Percentiles rank a stretch among this genome's conserved stretches.
phyloP scores from a whole-genome alignment of 192 early-diverging fungal genomes.

The Borealophlyctis nickersoniae region DNA sequence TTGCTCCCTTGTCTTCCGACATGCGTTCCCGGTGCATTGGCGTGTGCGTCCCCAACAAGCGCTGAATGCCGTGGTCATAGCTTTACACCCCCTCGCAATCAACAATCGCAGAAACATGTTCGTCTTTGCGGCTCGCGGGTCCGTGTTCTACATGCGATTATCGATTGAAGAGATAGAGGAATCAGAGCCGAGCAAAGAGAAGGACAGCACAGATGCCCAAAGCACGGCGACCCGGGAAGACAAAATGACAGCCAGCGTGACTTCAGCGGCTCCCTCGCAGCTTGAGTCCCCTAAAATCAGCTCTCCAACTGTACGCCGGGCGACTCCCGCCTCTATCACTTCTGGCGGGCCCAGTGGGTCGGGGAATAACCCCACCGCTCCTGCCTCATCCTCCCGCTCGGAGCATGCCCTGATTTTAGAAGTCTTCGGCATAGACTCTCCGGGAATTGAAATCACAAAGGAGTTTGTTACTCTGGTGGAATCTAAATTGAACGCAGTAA shows the following conservation, averaged over 20 bases:
- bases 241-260: background rate
- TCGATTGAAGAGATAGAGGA: conserved; percentile 22
- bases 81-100: conserved; percentile 60
- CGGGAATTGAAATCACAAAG: conserved; percentile 51
- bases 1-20: conserved; percentile 63
- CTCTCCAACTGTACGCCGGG: background rate
- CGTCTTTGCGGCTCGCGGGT: conserved; percentile 53
- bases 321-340: background rate
- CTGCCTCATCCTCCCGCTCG: background rate
- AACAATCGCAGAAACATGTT: conserved; percentile 74
- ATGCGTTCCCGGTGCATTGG: conserved; percentile 71
- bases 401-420: conserved; percentile 57
- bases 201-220: background rate
- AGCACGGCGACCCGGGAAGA: background rate
- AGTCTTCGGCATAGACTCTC: conserved; percentile 69
- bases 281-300: background rate
- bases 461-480: conserved; percentile 67
- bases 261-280: background rate
- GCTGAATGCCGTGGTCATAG: conserved; percentile 51
- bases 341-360: background rate
- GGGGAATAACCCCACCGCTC: background rate
- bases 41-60: conserved; percentile 66
- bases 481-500: conserved; percentile 54
- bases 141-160: conserved; percentile 46
- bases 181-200: conserved; percentile 24